Evolutionary conservation across 192 early-diverging fungal genomes (phyloP).

Genomic region (Endogone sp.): DNA sequence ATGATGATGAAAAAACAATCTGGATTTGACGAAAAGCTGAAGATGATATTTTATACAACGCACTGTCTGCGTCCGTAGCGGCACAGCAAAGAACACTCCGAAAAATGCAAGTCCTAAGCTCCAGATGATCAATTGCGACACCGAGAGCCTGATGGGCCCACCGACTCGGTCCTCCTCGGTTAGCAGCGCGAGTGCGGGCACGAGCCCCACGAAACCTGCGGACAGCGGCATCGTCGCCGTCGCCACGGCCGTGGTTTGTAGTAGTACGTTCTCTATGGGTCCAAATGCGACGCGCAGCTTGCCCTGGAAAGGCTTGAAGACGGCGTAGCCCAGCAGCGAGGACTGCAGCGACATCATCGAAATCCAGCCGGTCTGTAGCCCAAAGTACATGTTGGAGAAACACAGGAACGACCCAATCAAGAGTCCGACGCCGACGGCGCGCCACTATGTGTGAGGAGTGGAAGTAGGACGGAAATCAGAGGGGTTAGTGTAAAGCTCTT

Average conservation of each 20-base stretch:
- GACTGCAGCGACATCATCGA: conserved; percentile 77
- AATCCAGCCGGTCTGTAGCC: conserved; percentile 79
- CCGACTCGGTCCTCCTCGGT: conserved; percentile 49
- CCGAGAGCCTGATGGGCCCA: conserved; percentile 42
- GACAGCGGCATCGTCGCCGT: conserved; percentile 83
- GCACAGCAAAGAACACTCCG: conserved; percentile 89
- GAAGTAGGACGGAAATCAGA: no score
- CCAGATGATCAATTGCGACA: conserved; percentile 61
- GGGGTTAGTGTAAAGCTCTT: no score
- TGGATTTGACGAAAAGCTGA: neutral
- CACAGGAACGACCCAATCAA: conserved; percentile 65
- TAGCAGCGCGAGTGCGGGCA: conserved; percentile 76
- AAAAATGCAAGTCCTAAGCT: conserved; percentile 77
- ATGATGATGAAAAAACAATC: neutral
- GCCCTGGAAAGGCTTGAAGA: conserved; percentile 59
- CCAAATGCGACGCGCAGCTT: conserved; percentile 50
- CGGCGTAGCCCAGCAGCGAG: conserved; percentile 71
- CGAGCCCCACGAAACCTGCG: conserved; percentile 71
- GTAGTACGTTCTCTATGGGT: conserved; percentile 81
- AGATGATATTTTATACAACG: neutral
- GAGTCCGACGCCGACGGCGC: conserved; percentile 56
- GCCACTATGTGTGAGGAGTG: conserved; percentile 23
- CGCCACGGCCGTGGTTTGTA: conserved; percentile 81
- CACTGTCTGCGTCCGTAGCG: conserved; percentile 64
- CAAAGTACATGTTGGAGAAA: conserved; percentile 90